These are phyloP conservation scores for Lasiosphaeria ovina DNA, from an alignment of 495 filamentous ascomycete genomes.

Conservation along the genomic window DNA sequence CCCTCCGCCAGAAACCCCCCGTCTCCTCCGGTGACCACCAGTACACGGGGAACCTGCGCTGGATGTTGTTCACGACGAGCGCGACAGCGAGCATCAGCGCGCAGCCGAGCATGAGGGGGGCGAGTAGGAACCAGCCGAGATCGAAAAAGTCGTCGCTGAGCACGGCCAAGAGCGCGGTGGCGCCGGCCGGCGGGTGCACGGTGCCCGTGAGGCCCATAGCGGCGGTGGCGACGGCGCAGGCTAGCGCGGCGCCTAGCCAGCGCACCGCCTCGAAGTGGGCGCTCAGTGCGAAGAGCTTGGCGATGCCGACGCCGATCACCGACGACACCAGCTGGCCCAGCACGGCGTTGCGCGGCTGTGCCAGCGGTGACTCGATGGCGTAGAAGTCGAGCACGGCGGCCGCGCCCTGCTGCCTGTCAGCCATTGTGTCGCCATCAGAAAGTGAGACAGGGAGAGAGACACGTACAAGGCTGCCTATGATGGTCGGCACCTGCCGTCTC, in stretches of 20 bases:
- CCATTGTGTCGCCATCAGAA: background rate
- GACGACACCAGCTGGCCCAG: slow-evolving; percentile 69
- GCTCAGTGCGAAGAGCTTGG: slow-evolving; percentile 67
- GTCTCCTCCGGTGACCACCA: slow-evolving; percentile 65
- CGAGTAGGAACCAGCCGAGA: slow-evolving; percentile 73
- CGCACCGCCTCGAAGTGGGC: slow-evolving; percentile 52
- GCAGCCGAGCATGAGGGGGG: slow-evolving; percentile 64
- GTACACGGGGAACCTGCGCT: slow-evolving; percentile 72
- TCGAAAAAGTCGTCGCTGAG: slow-evolving; percentile 52
- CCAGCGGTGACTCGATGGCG: slow-evolving; percentile 75
- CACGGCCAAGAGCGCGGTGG: slow-evolving; percentile 77
- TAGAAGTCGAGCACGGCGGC: slow-evolving; percentile 74
- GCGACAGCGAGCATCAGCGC: slow-evolving; percentile 64
- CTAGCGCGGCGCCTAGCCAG: slow-evolving; percentile 67
- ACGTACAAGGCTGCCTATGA: slow-evolving; percentile 54
- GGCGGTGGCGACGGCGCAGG: slow-evolving; percentile 65
- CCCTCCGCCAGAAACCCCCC: slow-evolving; percentile 29
- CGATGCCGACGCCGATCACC: slow-evolving; percentile 60
- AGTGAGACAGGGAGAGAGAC: background rate
- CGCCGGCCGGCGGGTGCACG: slow-evolving; percentile 83
- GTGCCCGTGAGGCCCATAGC: slow-evolving; percentile 78
- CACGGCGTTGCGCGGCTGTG: slow-evolving; percentile 77
- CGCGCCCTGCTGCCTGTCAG: slow-evolving; percentile 54
- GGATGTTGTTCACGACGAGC: slow-evolving; percentile 72
- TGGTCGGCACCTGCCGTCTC: slow-evolving; percentile 40